Percentiles rank a stretch among this genome's conserved stretches.
phyloP scores from a whole-genome alignment of 768 basidiomycete species.

The Calocybe gangraenosa region DNA sequence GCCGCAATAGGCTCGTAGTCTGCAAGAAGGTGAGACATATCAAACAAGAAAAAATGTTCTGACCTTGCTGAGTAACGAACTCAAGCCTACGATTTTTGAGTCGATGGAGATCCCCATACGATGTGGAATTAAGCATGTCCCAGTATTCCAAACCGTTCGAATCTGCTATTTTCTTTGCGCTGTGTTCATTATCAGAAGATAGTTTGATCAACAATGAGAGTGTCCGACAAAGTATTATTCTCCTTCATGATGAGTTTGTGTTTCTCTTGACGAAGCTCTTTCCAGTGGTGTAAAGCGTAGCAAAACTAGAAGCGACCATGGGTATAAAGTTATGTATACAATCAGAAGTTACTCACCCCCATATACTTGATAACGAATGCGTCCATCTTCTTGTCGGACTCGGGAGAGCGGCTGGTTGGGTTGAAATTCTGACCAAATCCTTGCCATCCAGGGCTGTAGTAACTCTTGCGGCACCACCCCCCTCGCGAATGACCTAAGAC shows the following conservation, averaged over 20 bases:
- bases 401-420: no score
- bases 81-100: conserved; percentile 37
- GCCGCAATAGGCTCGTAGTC: conserved; percentile 26
- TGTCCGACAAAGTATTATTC: conserved; percentile 20
- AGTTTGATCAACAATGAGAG: not conserved
- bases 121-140: conserved; percentile 36
- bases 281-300: conserved; percentile 10
- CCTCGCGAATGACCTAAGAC: no score
- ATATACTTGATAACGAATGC: conserved; percentile 4
- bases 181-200: conserved; percentile 15
- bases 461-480: no score
- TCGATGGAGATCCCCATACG: conserved; percentile 35
- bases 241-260: not conserved
- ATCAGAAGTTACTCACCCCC: conserved; percentile 12
- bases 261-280: not conserved
- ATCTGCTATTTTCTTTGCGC: conserved; percentile 29
- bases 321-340: no score
- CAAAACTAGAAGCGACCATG: conserved; percentile 11
- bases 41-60: not conserved
- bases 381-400: no score
- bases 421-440: no score
- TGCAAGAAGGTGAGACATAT: conserved; percentile 12
- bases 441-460: no score
- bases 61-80: conserved; percentile 32
- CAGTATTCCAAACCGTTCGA: conserved; percentile 37